These are phyloP conservation scores for Termitomyces sp. DNA, from an alignment of 768 basidiomycete genomes.

Conservation along the genomic window DNA sequence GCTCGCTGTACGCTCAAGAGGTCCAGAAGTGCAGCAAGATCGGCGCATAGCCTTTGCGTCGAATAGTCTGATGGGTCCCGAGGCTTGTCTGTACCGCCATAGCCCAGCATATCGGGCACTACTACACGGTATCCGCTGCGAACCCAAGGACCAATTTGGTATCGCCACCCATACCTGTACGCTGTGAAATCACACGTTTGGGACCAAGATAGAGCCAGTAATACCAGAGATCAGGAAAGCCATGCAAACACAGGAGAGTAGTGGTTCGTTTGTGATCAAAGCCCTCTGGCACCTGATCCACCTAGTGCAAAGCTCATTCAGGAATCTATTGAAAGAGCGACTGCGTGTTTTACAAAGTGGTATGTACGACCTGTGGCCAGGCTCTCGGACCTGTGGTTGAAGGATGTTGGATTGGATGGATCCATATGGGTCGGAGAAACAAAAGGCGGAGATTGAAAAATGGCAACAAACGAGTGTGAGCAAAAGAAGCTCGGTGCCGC, in stretches of 20 bases:
- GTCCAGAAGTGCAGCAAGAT: constrained; percentile 64
- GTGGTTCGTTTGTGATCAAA: constrained; percentile 34
- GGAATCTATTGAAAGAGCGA: neutral
- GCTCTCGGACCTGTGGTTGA: constrained; percentile 45
- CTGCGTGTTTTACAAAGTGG: constrained; percentile 47
- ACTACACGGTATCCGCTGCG: constrained; percentile 56
- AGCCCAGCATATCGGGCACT: constrained; percentile 60
- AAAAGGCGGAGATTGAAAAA: constrained; percentile 19
- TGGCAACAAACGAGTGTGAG: constrained; percentile 9
- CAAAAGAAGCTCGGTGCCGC: constrained; percentile 23
- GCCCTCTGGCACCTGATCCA: constrained; percentile 52
- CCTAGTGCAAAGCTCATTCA: constrained; percentile 19
- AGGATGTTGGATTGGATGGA: constrained; percentile 33
- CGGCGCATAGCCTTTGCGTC: constrained; percentile 51
- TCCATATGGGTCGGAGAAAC: constrained; percentile 28
- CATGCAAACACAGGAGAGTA: constrained; percentile 72
- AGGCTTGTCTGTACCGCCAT: constrained; percentile 62
- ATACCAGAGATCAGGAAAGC: constrained; percentile 67
- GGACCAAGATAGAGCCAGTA: neutral
- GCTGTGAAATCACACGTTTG: neutral
- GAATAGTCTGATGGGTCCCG: constrained; percentile 49
- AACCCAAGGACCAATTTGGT: constrained; percentile 71
- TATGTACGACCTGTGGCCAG: constrained; percentile 61
- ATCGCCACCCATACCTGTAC: constrained; percentile 66
- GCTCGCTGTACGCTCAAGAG: constrained; percentile 44